Percentiles rank a stretch among this genome's conserved stretches.
These are phyloP conservation scores for Sclerotinia subarctica DNA, from an alignment of 2,329 filamentous ascomycete genomes.

Conservation along the genomic window DNA sequence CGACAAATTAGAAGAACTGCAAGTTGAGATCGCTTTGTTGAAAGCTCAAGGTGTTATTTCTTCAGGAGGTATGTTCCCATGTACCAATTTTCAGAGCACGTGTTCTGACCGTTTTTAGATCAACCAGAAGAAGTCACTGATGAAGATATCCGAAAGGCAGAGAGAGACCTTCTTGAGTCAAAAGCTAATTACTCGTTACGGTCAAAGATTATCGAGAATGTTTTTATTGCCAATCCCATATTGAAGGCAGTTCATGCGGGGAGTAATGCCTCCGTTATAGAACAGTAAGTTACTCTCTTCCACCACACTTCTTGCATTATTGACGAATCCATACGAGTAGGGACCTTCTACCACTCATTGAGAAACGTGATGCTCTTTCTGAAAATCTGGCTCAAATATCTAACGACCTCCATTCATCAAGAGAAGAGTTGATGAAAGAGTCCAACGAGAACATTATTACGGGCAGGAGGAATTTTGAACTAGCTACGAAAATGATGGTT, in stretches of 20 bases:
- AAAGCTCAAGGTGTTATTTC: conserved; percentile 41
- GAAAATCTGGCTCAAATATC: conserved; percentile 60
- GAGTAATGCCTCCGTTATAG: conserved; percentile 59
- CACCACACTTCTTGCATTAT: conserved; percentile 18
- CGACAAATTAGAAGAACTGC: conserved; percentile 67
- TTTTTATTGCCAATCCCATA: conserved; percentile 70
- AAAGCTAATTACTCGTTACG: conserved; percentile 67
- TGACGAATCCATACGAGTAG: conserved; percentile 27
- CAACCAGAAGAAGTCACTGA: conserved; percentile 42
- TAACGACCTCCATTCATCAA: conserved; percentile 49
- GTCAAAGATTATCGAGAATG: conserved; percentile 64
- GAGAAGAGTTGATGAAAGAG: conserved; percentile 52
- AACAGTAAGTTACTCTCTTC: conserved; percentile 53
- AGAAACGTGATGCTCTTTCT: conserved; percentile 65
- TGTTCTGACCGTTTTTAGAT: conserved; percentile 30
- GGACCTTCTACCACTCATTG: conserved; percentile 59
- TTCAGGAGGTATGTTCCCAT: conserved; percentile 29
- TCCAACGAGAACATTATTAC: conserved; percentile 57
- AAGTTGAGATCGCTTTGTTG: conserved; percentile 68
- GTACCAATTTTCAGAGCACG: not conserved
- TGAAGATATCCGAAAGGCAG: conserved; percentile 54
- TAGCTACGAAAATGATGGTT: conserved; percentile 60
- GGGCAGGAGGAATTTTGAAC: conserved; percentile 58
- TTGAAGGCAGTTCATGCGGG: conserved; percentile 73
- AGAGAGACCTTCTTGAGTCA: conserved; percentile 63